phyloP scores from a whole-genome alignment of 768 basidiomycete genomes.

The Dacryopinax spathularia region DNA sequence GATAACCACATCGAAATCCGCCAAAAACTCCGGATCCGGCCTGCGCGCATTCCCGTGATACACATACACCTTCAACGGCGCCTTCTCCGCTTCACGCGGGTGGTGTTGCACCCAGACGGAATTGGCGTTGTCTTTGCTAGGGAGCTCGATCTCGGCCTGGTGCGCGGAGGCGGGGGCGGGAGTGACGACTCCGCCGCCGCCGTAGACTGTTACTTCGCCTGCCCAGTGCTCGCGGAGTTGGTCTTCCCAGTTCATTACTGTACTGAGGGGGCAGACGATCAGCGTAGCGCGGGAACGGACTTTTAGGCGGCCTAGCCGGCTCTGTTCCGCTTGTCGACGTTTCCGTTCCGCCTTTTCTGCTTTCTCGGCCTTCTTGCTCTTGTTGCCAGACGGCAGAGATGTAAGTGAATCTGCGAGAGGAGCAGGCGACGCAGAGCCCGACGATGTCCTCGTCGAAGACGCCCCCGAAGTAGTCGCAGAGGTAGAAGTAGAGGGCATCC shows the following conservation, averaged over 20 bases:
- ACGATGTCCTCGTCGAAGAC: too few relatives aligned
- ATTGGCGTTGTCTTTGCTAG: slow-evolving; percentile 15
- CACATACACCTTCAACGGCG: slow-evolving; percentile 69
- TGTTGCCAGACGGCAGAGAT: slow-evolving; percentile 16
- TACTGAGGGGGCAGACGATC: slow-evolving; percentile 93
- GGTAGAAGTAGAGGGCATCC: slow-evolving; percentile 45
- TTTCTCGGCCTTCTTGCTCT: slow-evolving; percentile 49
- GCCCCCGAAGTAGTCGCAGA: slow-evolving; percentile 9
- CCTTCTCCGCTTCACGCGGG: slow-evolving; percentile 30
- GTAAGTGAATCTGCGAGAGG: slow-evolving; percentile 17
- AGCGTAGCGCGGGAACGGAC: slow-evolving; percentile 75
- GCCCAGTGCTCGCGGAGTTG: slow-evolving; percentile 97
- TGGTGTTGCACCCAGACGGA: slow-evolving; percentile 8
- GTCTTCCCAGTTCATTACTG: slow-evolving; percentile 97
- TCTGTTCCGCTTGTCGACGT: slow-evolving; percentile 49
- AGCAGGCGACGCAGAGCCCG: slow-evolving; percentile 12
- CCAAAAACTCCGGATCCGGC: slow-evolving; percentile 72
- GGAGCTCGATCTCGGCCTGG: slow-evolving; percentile 16
- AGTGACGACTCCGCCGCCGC: slow-evolving; percentile 38
- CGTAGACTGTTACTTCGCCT: slow-evolving; percentile 69
- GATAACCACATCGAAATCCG: slow-evolving; percentile 92
- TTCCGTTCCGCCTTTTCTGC: slow-evolving; percentile 53
- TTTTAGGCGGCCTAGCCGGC: slow-evolving; percentile 62
- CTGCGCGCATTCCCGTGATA: slow-evolving; percentile 88
- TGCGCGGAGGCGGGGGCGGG: slow-evolving; percentile 4